A percentile compares a stretch with the other conserved stretches of the same genome.
Evolutionary conservation across 768 basidiomycete genomes (phyloP).

Genomic region (Phaeolepiota aurea): DNA sequence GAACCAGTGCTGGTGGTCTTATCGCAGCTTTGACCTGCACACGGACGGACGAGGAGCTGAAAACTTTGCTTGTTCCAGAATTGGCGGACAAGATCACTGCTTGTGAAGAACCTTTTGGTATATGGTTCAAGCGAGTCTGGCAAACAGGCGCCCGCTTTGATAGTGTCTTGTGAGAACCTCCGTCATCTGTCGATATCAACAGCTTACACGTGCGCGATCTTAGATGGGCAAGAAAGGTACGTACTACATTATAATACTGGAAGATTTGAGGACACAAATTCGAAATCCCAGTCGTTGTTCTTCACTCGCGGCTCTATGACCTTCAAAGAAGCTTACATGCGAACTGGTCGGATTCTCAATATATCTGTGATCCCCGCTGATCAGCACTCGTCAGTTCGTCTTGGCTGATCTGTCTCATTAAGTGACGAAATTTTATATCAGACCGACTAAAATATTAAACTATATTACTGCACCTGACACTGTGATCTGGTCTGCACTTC

Average conservation of each 20-base stretch:
- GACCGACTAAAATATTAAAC: slow-evolving; percentile 92
- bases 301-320: slow-evolving; percentile 93
- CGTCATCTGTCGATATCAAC: slow-evolving; percentile 5
- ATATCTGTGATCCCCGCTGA: slow-evolving; percentile 90
- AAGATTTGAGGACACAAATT: background rate
- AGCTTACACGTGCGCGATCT: slow-evolving; percentile 2
- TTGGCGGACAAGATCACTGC: slow-evolving; percentile 80
- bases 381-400: slow-evolving; percentile 66
- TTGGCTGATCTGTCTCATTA: slow-evolving; percentile 9
- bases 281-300: slow-evolving; percentile 55
- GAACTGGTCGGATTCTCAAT: slow-evolving; percentile 90
- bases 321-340: slow-evolving; percentile 89
- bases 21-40: slow-evolving; percentile 74
- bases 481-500: slow-evolving; percentile 69
- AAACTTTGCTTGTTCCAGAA: slow-evolving; percentile 66
- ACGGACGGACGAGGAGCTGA: slow-evolving; percentile 82
- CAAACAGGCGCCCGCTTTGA: slow-evolving; percentile 94
- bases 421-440: slow-evolving; percentile 17
- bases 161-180: slow-evolving; percentile 47
- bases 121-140: slow-evolving; percentile 70
- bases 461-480: slow-evolving; percentile 95
- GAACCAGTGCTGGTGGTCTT: slow-evolving; percentile 90
- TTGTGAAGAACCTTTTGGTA: slow-evolving; percentile 64
- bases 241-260: slow-evolving; percentile 4
- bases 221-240: slow-evolving; percentile 85